A percentile compares a stretch with the other conserved stretches of the same genome.
Conservation (phyloP, 352 stramenopile species). For the Phytopythium helicoides region DNA sequence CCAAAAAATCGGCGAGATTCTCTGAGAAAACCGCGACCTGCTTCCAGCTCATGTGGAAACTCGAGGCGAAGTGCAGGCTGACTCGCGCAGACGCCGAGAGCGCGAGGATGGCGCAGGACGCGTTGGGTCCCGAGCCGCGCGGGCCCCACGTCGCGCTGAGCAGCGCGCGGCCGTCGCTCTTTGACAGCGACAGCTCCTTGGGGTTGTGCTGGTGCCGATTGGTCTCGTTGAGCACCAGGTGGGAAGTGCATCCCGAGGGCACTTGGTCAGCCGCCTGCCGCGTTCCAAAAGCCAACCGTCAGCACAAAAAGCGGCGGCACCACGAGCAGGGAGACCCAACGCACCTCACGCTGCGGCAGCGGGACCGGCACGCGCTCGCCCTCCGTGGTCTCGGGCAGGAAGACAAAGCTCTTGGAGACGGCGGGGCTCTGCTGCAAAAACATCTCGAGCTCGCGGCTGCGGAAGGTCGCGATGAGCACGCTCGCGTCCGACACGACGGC, state of each 20-base stretch:
- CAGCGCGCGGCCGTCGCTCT: conserved; percentile 62
- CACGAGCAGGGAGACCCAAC: too few species aligned
- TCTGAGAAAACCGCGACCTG: conserved; percentile 72
- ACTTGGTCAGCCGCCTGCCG: conserved; percentile 24
- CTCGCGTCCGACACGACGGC: conserved; percentile 70
- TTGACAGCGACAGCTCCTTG: conserved; percentile 80
- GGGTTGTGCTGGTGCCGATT: conserved; percentile 78
- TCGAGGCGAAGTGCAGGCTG: conserved; percentile 72
- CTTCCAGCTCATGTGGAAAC: conserved; percentile 79
- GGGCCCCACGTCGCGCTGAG: conserved; percentile 66
- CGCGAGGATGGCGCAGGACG: conserved; percentile 62
- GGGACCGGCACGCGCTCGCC: conserved; percentile 50
- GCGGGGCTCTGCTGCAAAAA: conserved; percentile 73
- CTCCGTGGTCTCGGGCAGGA: conserved; percentile 38
- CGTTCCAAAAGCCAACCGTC: neutral
- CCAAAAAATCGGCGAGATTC: conserved; percentile 59
- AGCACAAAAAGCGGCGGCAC: too few species aligned
- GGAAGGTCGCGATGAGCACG: conserved; percentile 78
- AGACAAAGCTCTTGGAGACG: conserved; percentile 84
- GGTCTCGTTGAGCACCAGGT: conserved; percentile 63
- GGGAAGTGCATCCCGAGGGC: conserved; percentile 36
- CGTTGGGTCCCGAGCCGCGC: conserved; percentile 66
- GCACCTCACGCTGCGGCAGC: conserved; percentile 45
- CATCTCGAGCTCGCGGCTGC: conserved; percentile 77
- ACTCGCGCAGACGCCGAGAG: conserved; percentile 58